Evolutionary conservation across 257 asterid genomes (phyloP).

Genomic region (Solanum raphanifolium): DNA sequence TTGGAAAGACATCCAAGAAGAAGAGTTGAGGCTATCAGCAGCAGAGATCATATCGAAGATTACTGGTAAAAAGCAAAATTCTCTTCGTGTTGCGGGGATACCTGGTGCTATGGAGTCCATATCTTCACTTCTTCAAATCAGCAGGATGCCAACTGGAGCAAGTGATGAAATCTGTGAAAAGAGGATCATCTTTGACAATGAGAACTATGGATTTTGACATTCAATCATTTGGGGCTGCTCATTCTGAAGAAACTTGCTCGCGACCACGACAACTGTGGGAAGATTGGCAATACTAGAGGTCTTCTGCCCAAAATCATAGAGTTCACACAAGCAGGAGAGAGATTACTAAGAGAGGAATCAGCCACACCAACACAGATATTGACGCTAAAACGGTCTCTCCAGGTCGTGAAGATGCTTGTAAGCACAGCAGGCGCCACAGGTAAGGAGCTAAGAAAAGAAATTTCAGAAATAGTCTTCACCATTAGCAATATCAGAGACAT

Average conservation of each 20-base stretch:
- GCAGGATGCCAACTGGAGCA: conserved; percentile 38
- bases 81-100: conserved; percentile 64
- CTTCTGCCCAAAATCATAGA: conserved; percentile 74
- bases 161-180: conserved; percentile 70
- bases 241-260: conserved; percentile 83
- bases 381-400: conserved; percentile 65
- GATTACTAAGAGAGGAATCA: conserved; percentile 39
- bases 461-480: conserved; percentile 77
- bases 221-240: conserved; percentile 80
- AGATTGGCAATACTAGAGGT: conserved; percentile 74
- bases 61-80: conserved; percentile 58
- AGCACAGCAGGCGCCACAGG: conserved; percentile 70
- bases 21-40: conserved; percentile 67
- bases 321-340: conserved; percentile 62
- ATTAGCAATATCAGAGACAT: conserved; percentile 66
- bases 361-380: conserved; percentile 48
- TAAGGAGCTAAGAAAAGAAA: conserved; percentile 59
- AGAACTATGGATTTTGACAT: conserved; percentile 44
- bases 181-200: conserved; percentile 31
- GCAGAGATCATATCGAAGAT: conserved; percentile 60
- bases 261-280: conserved; percentile 73
- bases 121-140: conserved; percentile 53
- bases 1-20: conserved; percentile 80
- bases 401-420: conserved; percentile 68
- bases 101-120: conserved; percentile 83